A percentile compares a stretch with the other conserved stretches of the same genome.
Evolutionary conservation across 345 rosid genomes (phyloP).

Genomic region (Odontarrhena argentea): DNA sequence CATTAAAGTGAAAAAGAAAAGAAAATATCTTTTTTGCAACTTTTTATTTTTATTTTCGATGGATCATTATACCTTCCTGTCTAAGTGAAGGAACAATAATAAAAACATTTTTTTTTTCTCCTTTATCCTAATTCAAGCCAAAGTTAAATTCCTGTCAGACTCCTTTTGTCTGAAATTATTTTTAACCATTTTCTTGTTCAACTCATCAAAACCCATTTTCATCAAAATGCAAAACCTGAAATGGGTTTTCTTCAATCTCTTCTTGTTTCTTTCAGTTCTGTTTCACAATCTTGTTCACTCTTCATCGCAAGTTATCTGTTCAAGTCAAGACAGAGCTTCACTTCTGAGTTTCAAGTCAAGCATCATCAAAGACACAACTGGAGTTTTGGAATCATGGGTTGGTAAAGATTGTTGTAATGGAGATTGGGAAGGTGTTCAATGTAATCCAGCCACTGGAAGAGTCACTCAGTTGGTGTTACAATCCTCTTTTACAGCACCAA

Average conservation of each 20-base stretch:
- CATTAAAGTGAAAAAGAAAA: constrained; percentile 25
- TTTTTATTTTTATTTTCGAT: constrained; percentile 8
- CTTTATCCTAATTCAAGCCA: constrained; percentile 42
- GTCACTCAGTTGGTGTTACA: constrained; percentile 61
- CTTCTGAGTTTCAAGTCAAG: constrained; percentile 78
- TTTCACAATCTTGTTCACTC: constrained; percentile 38
- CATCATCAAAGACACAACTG: constrained; percentile 71
- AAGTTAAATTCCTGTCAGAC: constrained; percentile 39
- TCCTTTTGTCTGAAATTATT: constrained; percentile 36
- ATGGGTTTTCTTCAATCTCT: constrained; percentile 57
- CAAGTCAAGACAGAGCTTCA: constrained; percentile 66
- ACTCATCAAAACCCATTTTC: constrained; percentile 53
- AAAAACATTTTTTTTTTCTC: constrained; percentile 32
- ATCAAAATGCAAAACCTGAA: constrained; percentile 65
- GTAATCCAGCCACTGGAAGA: constrained; percentile 67
- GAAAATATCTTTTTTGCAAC: constrained; percentile 30
- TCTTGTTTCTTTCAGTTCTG: constrained; percentile 46
- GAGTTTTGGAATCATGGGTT: constrained; percentile 65
- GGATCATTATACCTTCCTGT: constrained; percentile 68
- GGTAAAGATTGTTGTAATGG: constrained; percentile 79
- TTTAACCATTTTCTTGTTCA: constrained; percentile 39
- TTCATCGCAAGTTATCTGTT: constrained; percentile 48
- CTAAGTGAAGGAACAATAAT: constrained; percentile 57
- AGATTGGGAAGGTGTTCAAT: constrained; percentile 91
- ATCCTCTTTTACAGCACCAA: constrained; percentile 50